phyloP scores from a whole-genome alignment of 495 filamentous ascomycete species.

The Echria macrotheca region DNA sequence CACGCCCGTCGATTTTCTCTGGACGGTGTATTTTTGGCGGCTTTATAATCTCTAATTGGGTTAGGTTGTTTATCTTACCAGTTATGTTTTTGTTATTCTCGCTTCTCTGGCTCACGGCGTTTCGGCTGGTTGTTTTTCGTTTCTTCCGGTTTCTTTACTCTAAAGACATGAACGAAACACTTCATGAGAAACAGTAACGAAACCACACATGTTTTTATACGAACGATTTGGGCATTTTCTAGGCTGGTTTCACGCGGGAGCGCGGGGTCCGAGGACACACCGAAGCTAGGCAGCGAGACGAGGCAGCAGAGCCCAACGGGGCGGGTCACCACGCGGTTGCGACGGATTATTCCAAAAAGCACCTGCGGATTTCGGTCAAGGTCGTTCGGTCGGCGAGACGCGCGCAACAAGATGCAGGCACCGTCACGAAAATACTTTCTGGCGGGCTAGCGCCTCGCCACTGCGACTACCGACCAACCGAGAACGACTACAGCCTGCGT shows the following conservation, averaged over 20 bases:
- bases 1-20: neutral
- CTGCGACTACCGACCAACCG: no score
- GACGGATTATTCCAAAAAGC: no score
- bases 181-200: constrained; percentile 29
- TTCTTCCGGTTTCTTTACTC: constrained; percentile 15
- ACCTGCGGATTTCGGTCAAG: no score
- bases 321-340: no score
- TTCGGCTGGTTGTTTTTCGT: constrained; percentile 3
- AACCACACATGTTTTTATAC: constrained; percentile 19
- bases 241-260: neutral
- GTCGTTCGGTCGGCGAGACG: no score
- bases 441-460: no score
- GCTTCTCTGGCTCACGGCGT: neutral
- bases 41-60: constrained; percentile 10
- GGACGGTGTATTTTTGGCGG: neutral
- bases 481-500: no score
- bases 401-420: no score
- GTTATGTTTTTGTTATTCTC: no score
- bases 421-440: no score
- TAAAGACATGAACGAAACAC: constrained; percentile 18
- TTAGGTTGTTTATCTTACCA: neutral
- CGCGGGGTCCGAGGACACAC: neutral
- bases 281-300: neutral
- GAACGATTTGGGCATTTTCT: constrained; percentile 5
- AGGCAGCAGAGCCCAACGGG: neutral